These are phyloP conservation scores for Echium plantagineum DNA, from an alignment of 257 asterid species.

Conservation along the genomic window DNA sequence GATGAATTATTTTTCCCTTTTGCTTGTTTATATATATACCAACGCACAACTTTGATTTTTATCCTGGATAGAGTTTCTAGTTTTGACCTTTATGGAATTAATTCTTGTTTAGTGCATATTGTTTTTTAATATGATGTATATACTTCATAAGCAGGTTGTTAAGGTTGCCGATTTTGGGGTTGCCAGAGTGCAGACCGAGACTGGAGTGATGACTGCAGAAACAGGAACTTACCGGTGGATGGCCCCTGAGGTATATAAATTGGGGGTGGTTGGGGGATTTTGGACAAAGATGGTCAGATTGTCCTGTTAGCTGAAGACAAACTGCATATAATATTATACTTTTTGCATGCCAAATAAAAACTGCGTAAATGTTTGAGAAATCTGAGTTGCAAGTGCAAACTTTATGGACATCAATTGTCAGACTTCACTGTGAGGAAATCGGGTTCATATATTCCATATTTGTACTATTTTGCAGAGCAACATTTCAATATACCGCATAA, in stretches of 20 bases:
- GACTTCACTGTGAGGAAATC: no score
- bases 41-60: not conserved
- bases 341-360: not conserved
- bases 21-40: not conserved
- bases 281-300: conserved; percentile 88
- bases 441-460: no score
- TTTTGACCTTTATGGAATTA: not conserved
- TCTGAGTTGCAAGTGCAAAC: not conserved
- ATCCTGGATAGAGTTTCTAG: not conserved
- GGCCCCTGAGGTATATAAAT: conserved; percentile 87
- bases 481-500: not conserved
- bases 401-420: not conserved
- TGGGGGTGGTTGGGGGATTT: not conserved
- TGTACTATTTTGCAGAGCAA: not conserved
- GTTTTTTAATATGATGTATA: not conserved
- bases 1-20: not conserved
- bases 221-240: conserved; percentile 98
- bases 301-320: conserved; percentile 95
- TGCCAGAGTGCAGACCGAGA: conserved; percentile 77
- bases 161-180: conserved; percentile 98
- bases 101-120: not conserved
- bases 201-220: conserved; percentile 98
- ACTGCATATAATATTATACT: not conserved
- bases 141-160: conserved; percentile 49
- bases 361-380: no score